Percentiles rank a stretch among this genome's conserved stretches.
Evolutionary conservation across 192 early-diverging fungal species (phyloP).

Genomic region (Borealophlyctis nickersoniae): DNA sequence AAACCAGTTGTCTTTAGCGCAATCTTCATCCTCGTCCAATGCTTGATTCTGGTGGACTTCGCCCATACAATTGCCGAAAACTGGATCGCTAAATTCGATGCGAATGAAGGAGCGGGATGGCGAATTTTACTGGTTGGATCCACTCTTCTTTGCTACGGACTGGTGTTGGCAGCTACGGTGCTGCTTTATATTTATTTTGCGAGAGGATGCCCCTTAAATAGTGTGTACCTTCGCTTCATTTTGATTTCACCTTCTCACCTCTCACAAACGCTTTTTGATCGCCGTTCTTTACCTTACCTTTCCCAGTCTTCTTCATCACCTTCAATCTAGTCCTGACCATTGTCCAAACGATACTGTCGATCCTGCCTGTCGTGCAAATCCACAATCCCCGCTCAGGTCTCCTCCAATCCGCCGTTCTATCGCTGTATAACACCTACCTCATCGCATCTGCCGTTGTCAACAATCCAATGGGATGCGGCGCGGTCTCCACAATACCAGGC

Average conservation of each 20-base stretch:
- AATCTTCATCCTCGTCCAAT: slow-evolving; percentile 83
- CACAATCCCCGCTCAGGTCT: slow-evolving; percentile 77
- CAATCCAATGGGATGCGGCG: slow-evolving; percentile 43
- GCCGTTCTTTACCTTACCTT: not conserved
- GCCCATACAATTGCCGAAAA: slow-evolving; percentile 64
- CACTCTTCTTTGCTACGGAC: slow-evolving; percentile 61
- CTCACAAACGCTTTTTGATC: not conserved
- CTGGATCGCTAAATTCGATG: slow-evolving; percentile 6
- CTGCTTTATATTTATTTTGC: slow-evolving; percentile 76
- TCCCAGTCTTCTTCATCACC: slow-evolving; percentile 66
- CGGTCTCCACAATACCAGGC: not conserved
- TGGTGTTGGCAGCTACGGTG: slow-evolving; percentile 63
- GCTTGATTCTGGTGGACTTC: slow-evolving; percentile 83
- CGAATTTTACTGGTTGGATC: slow-evolving; percentile 58
- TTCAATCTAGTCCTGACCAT: slow-evolving; percentile 73
- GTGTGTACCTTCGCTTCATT: slow-evolving; percentile 16
- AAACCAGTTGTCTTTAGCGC: slow-evolving; percentile 9
- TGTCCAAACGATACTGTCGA: slow-evolving; percentile 52
- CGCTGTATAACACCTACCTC: slow-evolving; percentile 80
- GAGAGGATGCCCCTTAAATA: slow-evolving; percentile 72
- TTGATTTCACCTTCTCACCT: not conserved
- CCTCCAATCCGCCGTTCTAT: slow-evolving; percentile 81
- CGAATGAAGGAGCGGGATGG: slow-evolving; percentile 15
- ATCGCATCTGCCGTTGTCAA: slow-evolving; percentile 75
- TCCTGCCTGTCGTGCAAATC: slow-evolving; percentile 76